Evolutionary conservation across 345 rosid species (phyloP), one percentile per base, ranked within the genome.

Genomic region (Cardamine chenopodiifolia): DNA sequence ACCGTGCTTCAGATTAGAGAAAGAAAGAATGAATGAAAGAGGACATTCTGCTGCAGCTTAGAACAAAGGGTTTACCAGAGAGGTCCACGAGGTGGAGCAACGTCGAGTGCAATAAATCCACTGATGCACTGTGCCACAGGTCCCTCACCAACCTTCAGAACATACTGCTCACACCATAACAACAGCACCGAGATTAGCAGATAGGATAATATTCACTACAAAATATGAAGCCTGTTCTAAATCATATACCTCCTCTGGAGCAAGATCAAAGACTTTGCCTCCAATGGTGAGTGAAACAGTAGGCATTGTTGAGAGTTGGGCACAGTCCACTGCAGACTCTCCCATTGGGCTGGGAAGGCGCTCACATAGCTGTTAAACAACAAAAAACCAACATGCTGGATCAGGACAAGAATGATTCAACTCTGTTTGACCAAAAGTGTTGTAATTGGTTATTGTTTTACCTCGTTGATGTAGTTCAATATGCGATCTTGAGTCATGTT

Each of bases 1-100:
- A 66, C 58, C 63, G 28, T 48, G 17, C 11, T 64, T 39, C 1
- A 0, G 39, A 15, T 66, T 50, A 78, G 59, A 20, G 11, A 56
- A 13, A 29, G 23, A 29, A 53, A 5, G 26, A 48, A 3, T 63
- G 8, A 49, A 1, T 52, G 31, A 70, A 28, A n/a, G 7, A 63
- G 3, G 29, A 42, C 42, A 42, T 4, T 55, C 11, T 45, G 20
- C 13, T 29, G 42, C 26, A 34, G 26, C 7, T 10, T 13, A 18
- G 17, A 77, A 22, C 4, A 3, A 39, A 28, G 10, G 8, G 58
- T 35, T 60, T 89, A 93, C 98, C 97, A 90, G 86, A 95, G 96
- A 25, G 97, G 97, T 48, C 99, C 99, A 22, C 86, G 93, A 26
- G 99, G 97, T 32, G 97, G 97, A 53, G 94, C 86, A 44, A 90